Base-by-base conservation (phyloP, 2,329 filamentous ascomycete species). In the Alternaria longipes region DNA sequence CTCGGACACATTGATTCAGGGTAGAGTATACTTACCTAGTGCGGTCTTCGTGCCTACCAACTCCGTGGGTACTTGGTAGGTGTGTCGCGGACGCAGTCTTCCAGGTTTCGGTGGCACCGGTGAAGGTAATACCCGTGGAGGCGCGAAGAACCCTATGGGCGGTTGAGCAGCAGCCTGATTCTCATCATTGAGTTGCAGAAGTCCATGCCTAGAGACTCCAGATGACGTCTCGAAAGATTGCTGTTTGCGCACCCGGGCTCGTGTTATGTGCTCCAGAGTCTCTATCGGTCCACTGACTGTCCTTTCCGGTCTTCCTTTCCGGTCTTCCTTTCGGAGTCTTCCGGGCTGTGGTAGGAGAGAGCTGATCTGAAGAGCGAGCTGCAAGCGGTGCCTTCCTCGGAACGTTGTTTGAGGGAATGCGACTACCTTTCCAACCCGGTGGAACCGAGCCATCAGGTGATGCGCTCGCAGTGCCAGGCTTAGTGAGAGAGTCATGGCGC, bases 41-140 rank as follows among this genome's bases (percentile, higher is more conserved):
- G 68, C 68, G 6, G 16, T 32, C n/a, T 56, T 36, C 9, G 66
- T 42, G 12, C 58, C 45, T 40, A 60, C 44, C n/a, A 71, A 24
- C 24, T 65, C 57, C 0, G 59, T 6, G 2, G 65, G 63, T 1
- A 68, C 38, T 4, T 22, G 9, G 40, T 70, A 67, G 8, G 44
- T 32, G 32, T 62, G 26, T 12, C 40, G 53, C n/a, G 62, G 59
- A 9, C 26, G 45, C 20, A 20, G 24, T 24, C 36, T 44, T 1
- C 1, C n/a, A 5, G 18, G 11, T 9, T 34, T 41, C 1, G 50
- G 22, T 20, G 36, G 36, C 0, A 3, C 18, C 1, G 36, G n/a
- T 16, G 40, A 4, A 42, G 20, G 14, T n/a, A 20, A 26, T 50
- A 50, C 32, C 14, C 26, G 30, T 5, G 46, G 46, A 20, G 46